Evolutionary conservation across 2,329 filamentous ascomycete genomes (phyloP), one percentile per base, ranked within the genome.

Genomic region (Davidsoniella neocaledoniae): DNA sequence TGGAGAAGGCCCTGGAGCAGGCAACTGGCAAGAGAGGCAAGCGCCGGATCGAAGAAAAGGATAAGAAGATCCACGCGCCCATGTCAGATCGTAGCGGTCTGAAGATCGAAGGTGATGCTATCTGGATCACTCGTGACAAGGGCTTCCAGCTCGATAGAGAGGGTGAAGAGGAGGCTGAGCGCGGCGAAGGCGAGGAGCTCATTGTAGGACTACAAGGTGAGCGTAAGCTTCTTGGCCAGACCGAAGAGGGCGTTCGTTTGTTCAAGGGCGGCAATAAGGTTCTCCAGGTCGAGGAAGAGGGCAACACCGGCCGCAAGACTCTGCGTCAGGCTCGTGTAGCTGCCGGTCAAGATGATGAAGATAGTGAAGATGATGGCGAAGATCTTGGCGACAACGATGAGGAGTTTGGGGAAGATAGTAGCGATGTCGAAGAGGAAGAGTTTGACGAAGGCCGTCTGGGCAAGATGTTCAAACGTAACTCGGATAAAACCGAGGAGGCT

Each of bases 1-100:
- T 93, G 72, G 83, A 94, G 58, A 85, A 91, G 63, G 86, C 85
- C 5, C 68, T 88, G 39, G 85, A 86, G 38, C 94, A 94, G 61
- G 77, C 79, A 2, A 80, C 81, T 0, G 90, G 90, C 2, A 94
- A 94, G 64, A 80, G 80, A 33, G 81, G 81, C 39, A 73, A 87
- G 55, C 79, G 81, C 59, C 75, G 88, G 51, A 68, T 98, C 12
- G 91, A 93, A 29, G 91, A 98, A 61, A 98, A 96, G 66, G 90
- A 98, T 61, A 95, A 95, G 67, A 78, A 93, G 58, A 69, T 98
- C 4, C 93, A 95, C 64, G 93, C 91, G 2, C 93, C 91, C 33
- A 96, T 98, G 90, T 94, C 88, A 23, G 91, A 98, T 65, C 87
- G 94, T 33, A 93, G 88, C 56, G 91, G 91, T 58, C 77, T 98